Evolutionary conservation across 2,329 filamentous ascomycete genomes (phyloP), one percentile per base, ranked within the genome.

Genomic region (Botrytis cinerea): DNA sequence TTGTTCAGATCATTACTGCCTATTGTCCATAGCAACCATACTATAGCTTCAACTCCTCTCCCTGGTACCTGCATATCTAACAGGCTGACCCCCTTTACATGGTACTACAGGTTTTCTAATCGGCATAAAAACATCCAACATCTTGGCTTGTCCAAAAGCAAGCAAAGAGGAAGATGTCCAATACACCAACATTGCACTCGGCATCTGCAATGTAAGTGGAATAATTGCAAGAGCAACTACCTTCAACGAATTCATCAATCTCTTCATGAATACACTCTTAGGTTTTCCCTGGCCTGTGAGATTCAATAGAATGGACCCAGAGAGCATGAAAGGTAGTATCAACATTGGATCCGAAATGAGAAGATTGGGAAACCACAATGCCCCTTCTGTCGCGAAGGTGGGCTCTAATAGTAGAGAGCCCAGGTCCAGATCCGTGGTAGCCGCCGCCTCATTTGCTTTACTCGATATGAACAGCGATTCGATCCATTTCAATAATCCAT

Each of bases 341-440:
- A 85, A 81, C 4, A 84, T 84, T 0, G 87, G 83, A 76, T 91
- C 89, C 14, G 86, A 81, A 0, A 83, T 78, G 8, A 87, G 81
- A 22, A 91, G 84, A 78, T 91, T 84, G 1, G 85, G 84, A 73
- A 90, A 90, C 89, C 89, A 91, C 2, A 89, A 82, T 4, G 86
- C 84, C n/a, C 89, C 89, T 81, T 90, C 89, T 12, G 79, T 84
- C 8, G 85, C 83, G 25, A 91, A 81, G 7, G 84, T 75, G 72
- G 62, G 76, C 70, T 77, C 78, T 38, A 43, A 75, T 48, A 43
- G 40, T 48, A 22, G 32, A 25, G 71, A 69, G 32, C 48, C 57
- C 40, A 70, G n/a, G 16, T 61, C 61, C 22, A 61, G 35, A 22
- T 54, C 48, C 32, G 40, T 45, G 6, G 35, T 40, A 54, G 46